Percentiles rank a stretch among this genome's conserved stretches.
Conservation (phyloP, 163 green algal genomes). For the Chlorella variabilis region DNA sequence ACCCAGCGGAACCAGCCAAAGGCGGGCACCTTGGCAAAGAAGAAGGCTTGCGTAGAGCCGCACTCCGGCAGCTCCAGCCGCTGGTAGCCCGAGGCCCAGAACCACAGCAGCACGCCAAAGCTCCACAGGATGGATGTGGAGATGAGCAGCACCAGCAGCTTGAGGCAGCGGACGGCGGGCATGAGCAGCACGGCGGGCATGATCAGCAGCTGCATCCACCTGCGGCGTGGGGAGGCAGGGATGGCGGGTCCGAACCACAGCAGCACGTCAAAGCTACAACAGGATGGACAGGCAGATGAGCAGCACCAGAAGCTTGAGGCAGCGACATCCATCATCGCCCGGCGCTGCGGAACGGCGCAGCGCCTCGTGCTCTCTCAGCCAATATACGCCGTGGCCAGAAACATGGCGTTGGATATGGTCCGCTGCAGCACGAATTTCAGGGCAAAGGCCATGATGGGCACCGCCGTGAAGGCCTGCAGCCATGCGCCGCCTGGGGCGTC, state of each 20-base stretch:
- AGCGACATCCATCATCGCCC: too few relatives aligned
- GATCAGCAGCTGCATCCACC: constrained; percentile 22
- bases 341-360: too few relatives aligned
- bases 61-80: not conserved
- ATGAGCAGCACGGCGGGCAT: constrained; percentile 15
- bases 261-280: too few relatives aligned
- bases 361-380: too few relatives aligned
- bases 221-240: too few relatives aligned
- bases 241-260: too few relatives aligned
- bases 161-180: constrained; percentile 10
- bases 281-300: too few relatives aligned
- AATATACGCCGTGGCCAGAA: constrained; percentile 5
- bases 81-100: not conserved
- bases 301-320: too few relatives aligned
- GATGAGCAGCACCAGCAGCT: constrained; percentile 13
- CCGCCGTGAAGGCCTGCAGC: not conserved
- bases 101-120: not conserved
- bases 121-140: not conserved
- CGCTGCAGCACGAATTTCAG: constrained; percentile 7
- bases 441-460: constrained; percentile 13
- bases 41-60: not conserved
- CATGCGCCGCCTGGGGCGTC: constrained; percentile 6
- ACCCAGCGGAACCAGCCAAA: constrained; percentile 14
- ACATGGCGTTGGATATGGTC: constrained; percentile 17
- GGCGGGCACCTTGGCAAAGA: constrained; percentile 9